Percentiles rank a stretch among this genome's conserved stretches.
phyloP scores from a whole-genome alignment of 441 rosid genomes.

The Gossypium laxum region DNA sequence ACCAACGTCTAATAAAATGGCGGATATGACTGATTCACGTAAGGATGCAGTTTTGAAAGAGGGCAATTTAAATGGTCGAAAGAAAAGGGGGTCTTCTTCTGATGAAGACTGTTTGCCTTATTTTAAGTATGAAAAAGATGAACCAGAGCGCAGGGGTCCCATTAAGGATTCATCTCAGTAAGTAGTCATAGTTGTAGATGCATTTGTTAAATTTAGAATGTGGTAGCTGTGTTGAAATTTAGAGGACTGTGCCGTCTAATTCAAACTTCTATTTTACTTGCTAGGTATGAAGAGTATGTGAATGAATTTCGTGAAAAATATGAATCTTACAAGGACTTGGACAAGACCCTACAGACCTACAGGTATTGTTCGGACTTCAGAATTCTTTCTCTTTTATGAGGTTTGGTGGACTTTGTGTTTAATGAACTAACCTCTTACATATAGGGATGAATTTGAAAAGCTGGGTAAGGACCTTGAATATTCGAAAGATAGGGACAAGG shows the following conservation, averaged over 20 bases:
- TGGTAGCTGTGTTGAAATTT: background rate
- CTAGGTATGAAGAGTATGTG: constrained; percentile 72
- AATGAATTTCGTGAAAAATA: constrained; percentile 76
- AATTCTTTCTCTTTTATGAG: constrained; percentile 2
- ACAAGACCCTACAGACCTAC: constrained; percentile 62
- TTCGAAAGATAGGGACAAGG: constrained; percentile 63
- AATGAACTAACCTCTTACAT: constrained; percentile 8
- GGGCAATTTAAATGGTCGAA: constrained; percentile 37
- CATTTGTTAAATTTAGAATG: background rate
- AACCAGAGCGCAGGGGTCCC: constrained; percentile 68
- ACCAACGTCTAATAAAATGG: constrained; percentile 23
- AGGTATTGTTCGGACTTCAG: constrained; percentile 41
- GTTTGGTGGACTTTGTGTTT: background rate
- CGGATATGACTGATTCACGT: constrained; percentile 34
- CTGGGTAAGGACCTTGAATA: constrained; percentile 64
- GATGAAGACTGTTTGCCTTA: constrained; percentile 57
- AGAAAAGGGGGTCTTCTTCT: constrained; percentile 41
- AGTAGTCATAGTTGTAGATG: constrained; percentile 27
- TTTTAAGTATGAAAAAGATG: constrained; percentile 70
- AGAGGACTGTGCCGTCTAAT: constrained; percentile 14
- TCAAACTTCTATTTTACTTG: background rate
- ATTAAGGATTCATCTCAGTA: constrained; percentile 72
- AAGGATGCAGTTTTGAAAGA: constrained; percentile 35
- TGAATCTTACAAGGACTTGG: constrained; percentile 57
- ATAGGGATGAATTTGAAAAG: constrained; percentile 58